These are phyloP conservation scores for Verticillium zaregamsianum DNA, from an alignment of 2,329 filamentous ascomycete species.

Conservation along the genomic window DNA sequence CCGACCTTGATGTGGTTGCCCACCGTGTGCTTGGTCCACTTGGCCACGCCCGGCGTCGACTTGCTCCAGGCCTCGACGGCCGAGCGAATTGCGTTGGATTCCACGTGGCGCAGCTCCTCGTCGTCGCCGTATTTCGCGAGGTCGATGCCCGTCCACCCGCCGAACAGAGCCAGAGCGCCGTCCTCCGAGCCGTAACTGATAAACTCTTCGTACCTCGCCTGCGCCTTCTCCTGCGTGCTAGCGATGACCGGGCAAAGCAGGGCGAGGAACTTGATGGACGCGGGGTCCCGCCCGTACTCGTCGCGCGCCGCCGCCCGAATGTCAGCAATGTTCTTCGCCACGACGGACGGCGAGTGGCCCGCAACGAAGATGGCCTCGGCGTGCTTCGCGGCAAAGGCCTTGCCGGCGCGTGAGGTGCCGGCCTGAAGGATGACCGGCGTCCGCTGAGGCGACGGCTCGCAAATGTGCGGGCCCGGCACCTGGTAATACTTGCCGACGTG, in stretches of 20 bases:
- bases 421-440: slow-evolving; percentile 63
- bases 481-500: slow-evolving; percentile 57
- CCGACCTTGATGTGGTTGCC: slow-evolving; percentile 28
- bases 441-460: slow-evolving; percentile 57
- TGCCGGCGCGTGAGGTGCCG: slow-evolving; percentile 57
- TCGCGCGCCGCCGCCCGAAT: slow-evolving; percentile 47
- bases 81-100: slow-evolving; percentile 56
- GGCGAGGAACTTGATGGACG: slow-evolving; percentile 56
- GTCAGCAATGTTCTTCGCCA: slow-evolving; percentile 52
- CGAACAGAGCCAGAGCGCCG: slow-evolving; percentile 60
- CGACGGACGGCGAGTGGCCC: slow-evolving; percentile 50
- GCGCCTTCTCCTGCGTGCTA: slow-evolving; percentile 55
- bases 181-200: slow-evolving; percentile 54
- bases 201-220: slow-evolving; percentile 51
- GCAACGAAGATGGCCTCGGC: slow-evolving; percentile 63
- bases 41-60: slow-evolving; percentile 22
- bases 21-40: slow-evolving; percentile 29
- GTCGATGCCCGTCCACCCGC: slow-evolving; percentile 65
- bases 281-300: slow-evolving; percentile 46
- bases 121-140: slow-evolving; percentile 57
- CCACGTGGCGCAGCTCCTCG: slow-evolving; percentile 57
- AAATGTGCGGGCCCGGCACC: slow-evolving; percentile 56
- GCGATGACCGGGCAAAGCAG: slow-evolving; percentile 56
- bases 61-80: slow-evolving; percentile 44
- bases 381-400: slow-evolving; percentile 57